These are phyloP conservation scores for Haplosporangium sp. DNA, from an alignment of 371 early-diverging fungal species.

Conservation along the genomic window DNA sequence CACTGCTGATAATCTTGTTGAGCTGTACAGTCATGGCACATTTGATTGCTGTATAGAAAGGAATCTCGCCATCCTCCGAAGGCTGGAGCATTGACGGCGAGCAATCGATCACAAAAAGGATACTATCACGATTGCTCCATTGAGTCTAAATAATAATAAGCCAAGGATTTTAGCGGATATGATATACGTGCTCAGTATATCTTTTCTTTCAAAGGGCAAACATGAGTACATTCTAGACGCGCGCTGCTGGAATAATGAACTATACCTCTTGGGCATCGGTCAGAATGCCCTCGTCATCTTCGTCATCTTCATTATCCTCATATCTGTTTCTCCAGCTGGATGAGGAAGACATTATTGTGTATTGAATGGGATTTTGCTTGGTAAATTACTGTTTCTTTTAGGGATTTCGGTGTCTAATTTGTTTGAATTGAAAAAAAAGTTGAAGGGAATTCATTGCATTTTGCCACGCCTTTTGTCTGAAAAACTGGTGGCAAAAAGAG, in stretches of 20 bases:
- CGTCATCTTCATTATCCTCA: slow-evolving; percentile 44
- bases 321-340: slow-evolving; percentile 50
- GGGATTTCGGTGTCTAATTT: no score
- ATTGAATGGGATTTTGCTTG: slow-evolving; percentile 3
- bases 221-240: no score
- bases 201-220: no score
- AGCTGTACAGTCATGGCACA: slow-evolving; percentile 62
- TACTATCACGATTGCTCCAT: slow-evolving; percentile 62
- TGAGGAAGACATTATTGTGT: slow-evolving; percentile 8
- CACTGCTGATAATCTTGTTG: slow-evolving; percentile 68
- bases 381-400: not conserved
- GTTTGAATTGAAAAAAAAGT: slow-evolving; percentile 16
- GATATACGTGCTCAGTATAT: no score
- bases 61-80: slow-evolving; percentile 59
- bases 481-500: not conserved
- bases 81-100: slow-evolving; percentile 65
- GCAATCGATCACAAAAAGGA: slow-evolving; percentile 77
- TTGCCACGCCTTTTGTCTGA: not conserved
- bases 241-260: not conserved
- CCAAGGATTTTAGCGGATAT: no score
- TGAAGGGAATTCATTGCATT: slow-evolving; percentile 33
- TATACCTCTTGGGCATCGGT: slow-evolving; percentile 52
- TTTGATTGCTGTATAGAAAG: slow-evolving; percentile 63
- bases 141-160: slow-evolving; percentile 16
- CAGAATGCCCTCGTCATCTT: slow-evolving; percentile 45